A percentile compares a stretch with the other conserved stretches of the same genome.
These are phyloP conservation scores for Mycena sanguinolenta DNA, from an alignment of 768 basidiomycete species.

Conservation along the genomic window DNA sequence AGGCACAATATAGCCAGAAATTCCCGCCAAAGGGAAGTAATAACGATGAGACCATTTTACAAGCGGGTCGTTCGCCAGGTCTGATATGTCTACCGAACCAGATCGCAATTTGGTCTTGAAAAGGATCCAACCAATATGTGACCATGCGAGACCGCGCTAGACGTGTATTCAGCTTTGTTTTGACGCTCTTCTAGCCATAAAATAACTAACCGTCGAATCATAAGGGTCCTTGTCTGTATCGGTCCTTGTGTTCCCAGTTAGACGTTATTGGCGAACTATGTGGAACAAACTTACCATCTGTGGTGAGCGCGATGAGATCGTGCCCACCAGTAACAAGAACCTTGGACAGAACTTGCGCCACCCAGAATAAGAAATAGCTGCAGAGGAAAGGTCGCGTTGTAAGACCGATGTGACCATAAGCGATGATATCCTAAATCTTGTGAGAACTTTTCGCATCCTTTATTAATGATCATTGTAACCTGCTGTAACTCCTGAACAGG, in stretches of 20 bases:
- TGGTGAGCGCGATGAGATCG: slow-evolving; percentile 97
- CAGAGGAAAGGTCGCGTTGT: slow-evolving; percentile 88
- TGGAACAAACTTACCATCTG: no score
- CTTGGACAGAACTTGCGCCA: slow-evolving; percentile 94
- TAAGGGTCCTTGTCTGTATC: no score
- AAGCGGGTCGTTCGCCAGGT: slow-evolving; percentile 83
- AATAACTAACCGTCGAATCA: no score
- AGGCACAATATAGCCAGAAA: slow-evolving; percentile 80
- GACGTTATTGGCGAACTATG: no score
- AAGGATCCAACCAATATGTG: slow-evolving; percentile 94
- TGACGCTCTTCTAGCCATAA: no score
- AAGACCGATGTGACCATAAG: slow-evolving; percentile 95
- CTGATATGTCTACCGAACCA: slow-evolving; percentile 91
- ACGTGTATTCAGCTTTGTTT: slow-evolving; percentile 96
- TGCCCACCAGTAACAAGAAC: slow-evolving; percentile 99
- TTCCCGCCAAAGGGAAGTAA: slow-evolving; percentile 78
- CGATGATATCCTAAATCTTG: no score
- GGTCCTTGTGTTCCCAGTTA: no score
- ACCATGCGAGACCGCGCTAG: slow-evolving; percentile 88
- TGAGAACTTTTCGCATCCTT: no score
- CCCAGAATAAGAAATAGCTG: slow-evolving; percentile 87
- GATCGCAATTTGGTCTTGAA: slow-evolving; percentile 90
- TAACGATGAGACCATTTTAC: slow-evolving; percentile 90
- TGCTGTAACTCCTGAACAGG: slow-evolving; percentile 77
- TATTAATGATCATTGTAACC: no score